phyloP scores from a whole-genome alignment of 1,284 basidiomycete genomes.

The Phellinidium pouzarii region DNA sequence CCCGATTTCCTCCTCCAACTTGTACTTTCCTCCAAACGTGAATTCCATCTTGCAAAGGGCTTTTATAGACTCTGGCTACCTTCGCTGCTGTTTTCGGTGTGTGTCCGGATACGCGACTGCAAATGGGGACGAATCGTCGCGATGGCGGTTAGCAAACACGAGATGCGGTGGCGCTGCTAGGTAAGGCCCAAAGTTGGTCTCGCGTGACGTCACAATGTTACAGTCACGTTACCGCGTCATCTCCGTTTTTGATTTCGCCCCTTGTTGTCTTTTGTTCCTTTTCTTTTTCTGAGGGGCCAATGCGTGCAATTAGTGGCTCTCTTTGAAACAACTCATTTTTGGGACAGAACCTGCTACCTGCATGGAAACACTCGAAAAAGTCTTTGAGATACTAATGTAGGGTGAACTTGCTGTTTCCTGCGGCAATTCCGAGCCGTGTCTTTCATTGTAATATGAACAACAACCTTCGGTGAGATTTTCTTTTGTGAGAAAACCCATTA shows the following conservation, averaged over 20 bases:
- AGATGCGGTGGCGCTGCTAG: background rate
- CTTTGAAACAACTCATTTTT: no score
- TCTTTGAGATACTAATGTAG: no score
- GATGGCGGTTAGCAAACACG: background rate
- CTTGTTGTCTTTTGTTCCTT: background rate
- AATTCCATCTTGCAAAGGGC: slow-evolving; percentile 47
- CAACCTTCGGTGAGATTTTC: no score
- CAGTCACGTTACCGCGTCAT: background rate
- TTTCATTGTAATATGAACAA: no score
- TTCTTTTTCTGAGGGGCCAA: no score
- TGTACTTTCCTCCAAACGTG: slow-evolving; percentile 86
- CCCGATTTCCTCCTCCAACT: slow-evolving; percentile 91
- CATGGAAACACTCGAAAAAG: no score
- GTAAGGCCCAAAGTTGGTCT: background rate
- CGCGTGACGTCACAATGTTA: background rate
- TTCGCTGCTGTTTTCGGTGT: background rate
- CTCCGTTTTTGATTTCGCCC: background rate
- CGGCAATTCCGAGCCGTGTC: no score
- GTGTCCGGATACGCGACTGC: background rate
- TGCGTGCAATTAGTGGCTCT: no score
- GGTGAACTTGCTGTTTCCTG: no score
- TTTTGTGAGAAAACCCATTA: no score
- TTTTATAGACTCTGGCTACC: background rate
- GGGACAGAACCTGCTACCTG: no score
- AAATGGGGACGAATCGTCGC: background rate